Evolutionary conservation across 805 yeast genomes (phyloP), one percentile per base, ranked within the genome.

Genomic region (Yarrowia bubula): DNA sequence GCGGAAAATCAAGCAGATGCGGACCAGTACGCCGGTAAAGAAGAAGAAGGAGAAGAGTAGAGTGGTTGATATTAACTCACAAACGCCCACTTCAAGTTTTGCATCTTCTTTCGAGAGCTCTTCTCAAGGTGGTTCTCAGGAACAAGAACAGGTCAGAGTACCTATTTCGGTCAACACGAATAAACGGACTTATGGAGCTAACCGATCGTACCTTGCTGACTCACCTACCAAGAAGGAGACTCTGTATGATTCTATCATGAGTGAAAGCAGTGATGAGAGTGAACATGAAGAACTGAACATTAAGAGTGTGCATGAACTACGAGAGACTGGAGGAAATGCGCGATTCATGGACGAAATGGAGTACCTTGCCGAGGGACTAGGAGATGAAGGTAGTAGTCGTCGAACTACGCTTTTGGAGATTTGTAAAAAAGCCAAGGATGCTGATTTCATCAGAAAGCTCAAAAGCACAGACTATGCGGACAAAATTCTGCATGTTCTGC

Each of bases 331-430:
- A 31, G 50, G 50, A 58, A 58, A 58, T 22, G 42, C 64, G 14
- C 51, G 64, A 22, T 44, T 58, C 33, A 58, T 43, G 50, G 64
- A 43, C 51, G 64, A 58, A n/a, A 58, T 58, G 50, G 51, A 43
- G 13, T 43, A 58, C 18, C 41, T 58, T 2, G 42, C 51, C 3
- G 64, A 58, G 35, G 64, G 64, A 1, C 51, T 58, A 3, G 64
- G 35, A 9, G 51, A 58, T 8, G 64, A 44, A 3, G 51, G 51
- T 3, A 43, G 51, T 7, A 44, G 51, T 37, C 50, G 51, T 14
- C 64, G 64, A 58, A 44, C 64, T 18, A 44, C 64, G 15, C 51
- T 58, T 9, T 11, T 58, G 42, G 64, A 58, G 42, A 43, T 58
- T 18, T 58, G 64, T 42, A 44, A 43, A 28, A 58, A 58, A 28